Conservation (phyloP, 768 basidiomycete species). For the Lactarius hengduanensis region DNA sequence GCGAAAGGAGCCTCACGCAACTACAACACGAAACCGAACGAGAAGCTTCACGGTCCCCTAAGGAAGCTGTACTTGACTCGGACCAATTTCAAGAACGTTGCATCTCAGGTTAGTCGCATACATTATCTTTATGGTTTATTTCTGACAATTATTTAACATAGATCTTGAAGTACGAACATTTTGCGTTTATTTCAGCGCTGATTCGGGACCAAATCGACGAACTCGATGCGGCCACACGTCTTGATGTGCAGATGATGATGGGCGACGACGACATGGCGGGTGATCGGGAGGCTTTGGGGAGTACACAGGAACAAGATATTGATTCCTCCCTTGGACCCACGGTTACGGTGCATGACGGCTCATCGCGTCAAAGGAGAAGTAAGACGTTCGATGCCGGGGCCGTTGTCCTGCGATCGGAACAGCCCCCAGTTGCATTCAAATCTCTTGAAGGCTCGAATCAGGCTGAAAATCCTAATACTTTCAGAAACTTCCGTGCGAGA, state of each 20-base stretch:
- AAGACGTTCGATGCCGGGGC: neutral
- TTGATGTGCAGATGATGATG: too few relatives aligned
- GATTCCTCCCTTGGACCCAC: too few relatives aligned
- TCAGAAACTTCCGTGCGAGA: neutral
- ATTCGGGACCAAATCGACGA: constrained; percentile 9
- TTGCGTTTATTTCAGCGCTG: neutral
- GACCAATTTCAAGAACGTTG: constrained; percentile 4
- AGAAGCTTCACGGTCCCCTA: constrained; percentile 17
- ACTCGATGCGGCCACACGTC: too few relatives aligned
- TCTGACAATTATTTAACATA: neutral
- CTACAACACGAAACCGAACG: constrained; percentile 25
- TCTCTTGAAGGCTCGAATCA: neutral
- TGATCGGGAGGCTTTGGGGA: too few relatives aligned
- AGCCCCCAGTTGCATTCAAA: neutral
- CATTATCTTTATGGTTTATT: neutral
- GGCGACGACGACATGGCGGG: too few relatives aligned
- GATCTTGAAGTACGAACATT: constrained; percentile 19
- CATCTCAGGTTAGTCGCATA: neutral
- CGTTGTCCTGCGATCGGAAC: neutral
- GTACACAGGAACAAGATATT: too few relatives aligned
- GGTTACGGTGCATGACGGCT: too few relatives aligned
- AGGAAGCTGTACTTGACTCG: neutral
- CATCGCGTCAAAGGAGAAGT: neutral
- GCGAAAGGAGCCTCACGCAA: too few relatives aligned
- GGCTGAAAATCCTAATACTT: neutral